phyloP scores from a whole-genome alignment of 2,329 filamentous ascomycete species.

The Ilyonectria mors-panacis region DNA sequence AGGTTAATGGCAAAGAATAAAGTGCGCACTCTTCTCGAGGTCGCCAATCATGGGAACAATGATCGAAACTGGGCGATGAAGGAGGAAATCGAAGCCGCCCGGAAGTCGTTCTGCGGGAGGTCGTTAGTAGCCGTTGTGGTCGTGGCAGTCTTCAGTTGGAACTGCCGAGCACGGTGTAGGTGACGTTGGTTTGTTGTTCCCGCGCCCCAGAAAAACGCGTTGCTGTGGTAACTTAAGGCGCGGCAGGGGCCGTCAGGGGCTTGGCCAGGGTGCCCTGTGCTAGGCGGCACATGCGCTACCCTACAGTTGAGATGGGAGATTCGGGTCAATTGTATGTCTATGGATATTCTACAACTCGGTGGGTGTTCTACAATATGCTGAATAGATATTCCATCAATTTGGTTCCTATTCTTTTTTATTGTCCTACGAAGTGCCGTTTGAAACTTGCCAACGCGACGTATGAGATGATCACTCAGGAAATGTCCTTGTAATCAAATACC shows the following conservation, averaged over 20 bases:
- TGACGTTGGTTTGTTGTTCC: constrained; percentile 48
- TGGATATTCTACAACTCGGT: not conserved
- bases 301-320: not conserved
- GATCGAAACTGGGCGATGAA: constrained; percentile 30
- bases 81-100: constrained; percentile 20
- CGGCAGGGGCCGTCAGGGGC: constrained; percentile 33
- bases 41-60: constrained; percentile 41
- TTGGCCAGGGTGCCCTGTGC: constrained; percentile 35
- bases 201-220: constrained; percentile 28
- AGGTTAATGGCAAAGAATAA: constrained; percentile 33
- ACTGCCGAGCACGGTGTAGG: constrained; percentile 38
- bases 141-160: constrained; percentile 28
- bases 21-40: constrained; percentile 33
- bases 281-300: not conserved
- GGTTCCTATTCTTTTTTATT: not conserved
- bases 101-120: constrained; percentile 17
- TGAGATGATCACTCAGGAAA: not conserved
- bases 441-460: not conserved
- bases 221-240: constrained; percentile 42
- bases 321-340: not conserved
- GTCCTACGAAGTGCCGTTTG: not conserved
- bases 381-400: not conserved
- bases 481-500: not conserved
- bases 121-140: constrained; percentile 37
- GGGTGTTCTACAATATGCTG: not conserved